A percentile compares a stretch with the other conserved stretches of the same genome.
phyloP scores from a whole-genome alignment of 345 rosid genomes.

The Salix suchowensis region DNA sequence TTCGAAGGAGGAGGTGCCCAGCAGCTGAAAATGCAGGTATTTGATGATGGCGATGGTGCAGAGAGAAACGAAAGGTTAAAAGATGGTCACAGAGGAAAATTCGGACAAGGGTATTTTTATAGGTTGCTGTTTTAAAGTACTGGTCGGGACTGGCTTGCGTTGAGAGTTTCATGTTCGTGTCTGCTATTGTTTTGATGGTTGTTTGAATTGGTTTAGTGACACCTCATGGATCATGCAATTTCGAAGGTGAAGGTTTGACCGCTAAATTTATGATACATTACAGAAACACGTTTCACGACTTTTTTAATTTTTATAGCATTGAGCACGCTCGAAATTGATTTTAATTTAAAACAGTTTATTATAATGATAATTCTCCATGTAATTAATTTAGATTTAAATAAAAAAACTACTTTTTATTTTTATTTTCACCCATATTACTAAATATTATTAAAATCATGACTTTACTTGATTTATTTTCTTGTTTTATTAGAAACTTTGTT shows the following conservation, averaged over 20 bases:
- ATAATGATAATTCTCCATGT: too few relatives aligned
- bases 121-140: not conserved
- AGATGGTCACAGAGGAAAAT: slow-evolving; percentile 13
- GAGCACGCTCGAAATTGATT: too few relatives aligned
- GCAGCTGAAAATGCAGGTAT: not conserved
- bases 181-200: not conserved
- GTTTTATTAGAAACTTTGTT: too few relatives aligned
- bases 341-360: too few relatives aligned
- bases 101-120: slow-evolving; percentile 1
- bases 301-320: too few relatives aligned
- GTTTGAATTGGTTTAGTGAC: not conserved
- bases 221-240: not conserved
- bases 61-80: slow-evolving; percentile 12
- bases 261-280: not conserved
- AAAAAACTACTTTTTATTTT: too few relatives aligned
- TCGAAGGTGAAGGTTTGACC: not conserved
- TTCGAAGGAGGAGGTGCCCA: slow-evolving; percentile 18
- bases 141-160: not conserved
- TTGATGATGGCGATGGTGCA: not conserved
- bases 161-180: not conserved
- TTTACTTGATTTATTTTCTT: too few relatives aligned
- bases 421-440: too few relatives aligned
- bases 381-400: too few relatives aligned
- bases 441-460: too few relatives aligned
- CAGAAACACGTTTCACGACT: too few relatives aligned